Evolutionary conservation across 192 early-diverging fungal species (phyloP), one percentile per base, ranked within the genome.

Genomic region (Rhizoclosmatium sp.): DNA sequence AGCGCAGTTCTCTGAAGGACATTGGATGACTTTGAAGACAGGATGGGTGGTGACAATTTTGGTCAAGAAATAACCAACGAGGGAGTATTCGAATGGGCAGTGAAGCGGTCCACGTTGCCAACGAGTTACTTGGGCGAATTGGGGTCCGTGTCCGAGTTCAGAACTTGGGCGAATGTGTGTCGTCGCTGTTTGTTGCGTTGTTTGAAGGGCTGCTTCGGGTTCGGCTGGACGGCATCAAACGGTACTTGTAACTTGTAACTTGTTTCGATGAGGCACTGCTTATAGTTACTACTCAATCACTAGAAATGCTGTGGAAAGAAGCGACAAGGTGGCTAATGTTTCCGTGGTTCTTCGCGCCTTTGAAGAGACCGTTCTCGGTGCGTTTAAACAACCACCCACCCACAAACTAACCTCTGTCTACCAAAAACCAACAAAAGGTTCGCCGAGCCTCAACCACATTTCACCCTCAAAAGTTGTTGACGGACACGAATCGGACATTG

Each of bases 1-100:
- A 65, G 66, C 74, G 66, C 59, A 83, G 76, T 64, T 83, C 82
- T 23, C 81, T 54, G 59, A 80, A 75, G 3, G 81, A 82, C 81
- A 82, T 82, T 14, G 10, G 23, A 9, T 40, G 72, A 16, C 16
- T 65, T 9, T 14, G 59, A 12, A 41, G 39, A 12, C 49, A 31
- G 65, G 40, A 40, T 31, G 1, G 54, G 54, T 56, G 54, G 9
- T n/a, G 54, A n/a, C 9, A 9, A 56, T 14, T 56, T 56, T 56
- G 0, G 9, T 56, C 54, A 56, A 56, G 10, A 56, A 56, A 56
- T 14, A 56, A 56, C 54, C 9, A 9, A 56, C 9, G 19, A 56
- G 9, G 54, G 54, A 9, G 54, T n/a, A 14, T 56, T 9, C 54
- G 54, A 56, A 9, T 31, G 31, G 56, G 14, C 56, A 21, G 14